Evolutionary conservation across 2,329 filamentous ascomycete species (phyloP), one percentile per base, ranked within the genome.

Genomic region (Bimuria novae-zelandiae): DNA sequence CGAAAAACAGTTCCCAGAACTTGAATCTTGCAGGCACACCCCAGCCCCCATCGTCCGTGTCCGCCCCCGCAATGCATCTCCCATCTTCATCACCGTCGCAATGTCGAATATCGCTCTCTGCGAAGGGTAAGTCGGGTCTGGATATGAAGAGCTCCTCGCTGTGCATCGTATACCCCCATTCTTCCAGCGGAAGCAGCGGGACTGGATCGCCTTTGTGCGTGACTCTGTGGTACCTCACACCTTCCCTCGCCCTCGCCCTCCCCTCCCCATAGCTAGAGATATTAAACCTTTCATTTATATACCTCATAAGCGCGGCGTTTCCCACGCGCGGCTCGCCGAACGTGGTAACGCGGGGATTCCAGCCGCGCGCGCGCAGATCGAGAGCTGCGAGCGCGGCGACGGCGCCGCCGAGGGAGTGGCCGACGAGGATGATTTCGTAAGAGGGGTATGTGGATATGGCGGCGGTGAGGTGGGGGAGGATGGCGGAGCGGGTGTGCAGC

Each of bases 1-100:
- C 89, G 73, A 95, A 96, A 68, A 97, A 88, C 7, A 97, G 77
- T 75, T 96, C 86, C 91, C 93, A 96, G n/a, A 95, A 82, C 72
- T 88, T 89, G 64, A 82, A 92, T 72, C 73, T 83, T 73, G 74
- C 74, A n/a, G 75, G 80, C 14, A 81, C 73, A 2, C 71, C 63
- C 75, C 72, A 65, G 0, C 56, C 54, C 7, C 62, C 56, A 12
- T 55, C 61, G 8, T 64, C 61, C 1, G 52, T 46, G 11, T 75
- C 73, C 14, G 79, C 82, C 1, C 86, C 84, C 1, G 86, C 82
- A 63, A 90, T 91, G 71, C 93, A 97, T 0, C 75, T 69, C 1
- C 77, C 75, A 67, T 97, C 94, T 42, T 83, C 79, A 59, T 89
- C 82, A 4, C 93, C 92, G 3, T 76, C 68, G 67, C 94, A 97